Conservation (phyloP, 1,139 yeast species). For the Geotrichum reessii region DNA sequence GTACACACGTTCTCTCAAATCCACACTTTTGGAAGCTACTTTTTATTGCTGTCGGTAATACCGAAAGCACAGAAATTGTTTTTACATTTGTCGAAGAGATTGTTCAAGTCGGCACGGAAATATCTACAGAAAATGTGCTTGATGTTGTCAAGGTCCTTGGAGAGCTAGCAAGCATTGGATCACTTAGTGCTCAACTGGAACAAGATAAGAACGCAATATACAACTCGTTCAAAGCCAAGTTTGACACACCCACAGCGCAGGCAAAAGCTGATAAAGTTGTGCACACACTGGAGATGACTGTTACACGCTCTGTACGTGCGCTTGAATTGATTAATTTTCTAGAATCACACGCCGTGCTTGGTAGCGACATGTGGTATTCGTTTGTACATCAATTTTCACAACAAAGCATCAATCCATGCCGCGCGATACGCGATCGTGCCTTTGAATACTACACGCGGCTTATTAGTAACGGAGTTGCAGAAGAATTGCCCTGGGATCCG, state of each 20-base stretch:
- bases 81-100: constrained; percentile 47
- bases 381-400: constrained; percentile 61
- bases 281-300: constrained; percentile 38
- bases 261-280: constrained; percentile 15
- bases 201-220: constrained; percentile 48
- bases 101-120: constrained; percentile 32
- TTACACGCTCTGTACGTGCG: constrained; percentile 56
- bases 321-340: constrained; percentile 37
- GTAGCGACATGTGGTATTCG: constrained; percentile 23
- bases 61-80: constrained; percentile 45
- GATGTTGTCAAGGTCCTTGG: constrained; percentile 61
- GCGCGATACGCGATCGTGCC: constrained; percentile 66
- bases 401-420: constrained; percentile 83
- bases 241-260: constrained; percentile 14
- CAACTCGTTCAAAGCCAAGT: constrained; percentile 11
- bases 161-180: constrained; percentile 77
- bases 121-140: constrained; percentile 14
- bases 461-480: constrained; percentile 41
- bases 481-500: constrained; percentile 31
- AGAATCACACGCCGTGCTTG: constrained; percentile 17
- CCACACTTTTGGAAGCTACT: constrained; percentile 57
- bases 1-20: constrained; percentile 28
- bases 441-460: constrained; percentile 45
- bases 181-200: constrained; percentile 73
- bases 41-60: constrained; percentile 52